Conservation (phyloP, 257 asterid genomes). For the Solanum paucissectum region DNA sequence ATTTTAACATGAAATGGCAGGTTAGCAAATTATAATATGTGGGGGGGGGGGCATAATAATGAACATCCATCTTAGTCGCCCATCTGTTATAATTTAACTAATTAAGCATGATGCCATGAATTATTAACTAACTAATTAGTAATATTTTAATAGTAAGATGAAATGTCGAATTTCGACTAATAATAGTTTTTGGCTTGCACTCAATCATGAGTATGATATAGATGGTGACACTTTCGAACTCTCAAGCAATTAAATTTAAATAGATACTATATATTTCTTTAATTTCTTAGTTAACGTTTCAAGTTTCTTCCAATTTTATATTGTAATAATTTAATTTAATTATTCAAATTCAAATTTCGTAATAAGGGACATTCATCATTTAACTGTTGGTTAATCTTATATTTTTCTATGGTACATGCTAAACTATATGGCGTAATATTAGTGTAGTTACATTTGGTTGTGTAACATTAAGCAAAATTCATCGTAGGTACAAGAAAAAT, state of each 20-base stretch:
- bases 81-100: background rate
- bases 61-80: background rate
- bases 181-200: background rate
- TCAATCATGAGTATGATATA: background rate
- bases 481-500: background rate
- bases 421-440: background rate
- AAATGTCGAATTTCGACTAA: background rate
- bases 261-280: background rate
- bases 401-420: background rate
- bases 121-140: background rate
- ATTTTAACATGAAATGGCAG: background rate
- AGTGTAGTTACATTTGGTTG: background rate
- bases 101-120: background rate
- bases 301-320: background rate
- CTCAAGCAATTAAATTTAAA: background rate
- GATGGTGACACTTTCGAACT: background rate
- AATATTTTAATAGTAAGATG: background rate
- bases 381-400: background rate
- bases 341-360: background rate
- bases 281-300: background rate
- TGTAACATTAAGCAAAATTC: background rate
- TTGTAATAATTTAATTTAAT: background rate
- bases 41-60: background rate
- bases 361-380: background rate
- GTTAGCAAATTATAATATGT: background rate